Evolutionary conservation across 768 basidiomycete species (phyloP).

Genomic region (Pholiota microspora): DNA sequence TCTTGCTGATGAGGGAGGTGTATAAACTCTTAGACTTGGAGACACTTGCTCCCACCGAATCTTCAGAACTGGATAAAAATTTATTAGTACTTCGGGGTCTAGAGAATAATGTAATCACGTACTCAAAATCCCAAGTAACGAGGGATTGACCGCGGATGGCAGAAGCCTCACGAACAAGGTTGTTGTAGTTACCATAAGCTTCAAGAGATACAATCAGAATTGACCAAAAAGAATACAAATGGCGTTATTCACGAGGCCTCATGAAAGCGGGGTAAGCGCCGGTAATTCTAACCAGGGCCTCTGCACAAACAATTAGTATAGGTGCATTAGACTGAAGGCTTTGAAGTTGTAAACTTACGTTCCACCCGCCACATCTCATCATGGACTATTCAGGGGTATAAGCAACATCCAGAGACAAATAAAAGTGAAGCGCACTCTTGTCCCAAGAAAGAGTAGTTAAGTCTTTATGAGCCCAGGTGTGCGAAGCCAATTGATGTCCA

Average conservation of each 20-base stretch:
- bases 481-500: conserved; percentile 44
- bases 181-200: conserved; percentile 43
- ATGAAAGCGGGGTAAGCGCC: conserved; percentile 37
- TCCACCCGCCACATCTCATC: conserved; percentile 36
- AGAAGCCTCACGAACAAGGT: conserved; percentile 32
- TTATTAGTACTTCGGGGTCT: neutral
- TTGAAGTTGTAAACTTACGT: conserved; percentile 20
- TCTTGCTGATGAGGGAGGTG: conserved; percentile 15
- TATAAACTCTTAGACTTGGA: conserved; percentile 23
- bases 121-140: conserved; percentile 32
- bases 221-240: neutral
- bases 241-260: conserved; percentile 32
- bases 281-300: conserved; percentile 31
- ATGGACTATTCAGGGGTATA: too few species aligned
- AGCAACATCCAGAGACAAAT: neutral
- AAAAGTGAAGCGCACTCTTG: conserved; percentile 24
- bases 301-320: conserved; percentile 17
- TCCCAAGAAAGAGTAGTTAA: conserved; percentile 29
- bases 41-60: conserved; percentile 25
- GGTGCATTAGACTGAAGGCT: neutral
- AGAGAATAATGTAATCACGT: neutral
- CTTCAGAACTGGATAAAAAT: conserved; percentile 21
- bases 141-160: conserved; percentile 28
- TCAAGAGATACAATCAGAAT: neutral
- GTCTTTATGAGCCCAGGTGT: conserved; percentile 42